These are phyloP conservation scores for Myotisia sp. DNA, from an alignment of 2,329 filamentous ascomycete genomes.

Conservation along the genomic window DNA sequence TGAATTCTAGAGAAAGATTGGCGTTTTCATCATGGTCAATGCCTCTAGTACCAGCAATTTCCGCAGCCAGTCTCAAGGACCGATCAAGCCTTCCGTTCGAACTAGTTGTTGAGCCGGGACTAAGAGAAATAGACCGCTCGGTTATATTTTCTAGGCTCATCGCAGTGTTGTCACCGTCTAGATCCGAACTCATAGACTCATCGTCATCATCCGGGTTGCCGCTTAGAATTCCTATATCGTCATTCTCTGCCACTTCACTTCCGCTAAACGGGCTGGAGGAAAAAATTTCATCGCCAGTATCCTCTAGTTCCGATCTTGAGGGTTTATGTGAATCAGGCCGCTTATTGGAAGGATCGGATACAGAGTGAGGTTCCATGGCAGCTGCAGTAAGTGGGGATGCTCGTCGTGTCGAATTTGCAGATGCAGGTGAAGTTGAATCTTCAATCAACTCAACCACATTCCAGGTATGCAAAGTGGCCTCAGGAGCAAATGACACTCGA, in stretches of 20 bases:
- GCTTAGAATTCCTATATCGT: slow-evolving; percentile 29
- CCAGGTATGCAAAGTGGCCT: slow-evolving; percentile 94
- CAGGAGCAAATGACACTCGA: slow-evolving; percentile 90
- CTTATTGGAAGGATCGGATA: slow-evolving; percentile 20
- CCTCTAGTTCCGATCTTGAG: slow-evolving; percentile 50
- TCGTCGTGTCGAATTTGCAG: slow-evolving; percentile 59
- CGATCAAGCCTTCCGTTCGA: slow-evolving; percentile 65
- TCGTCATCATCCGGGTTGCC: slow-evolving; percentile 33
- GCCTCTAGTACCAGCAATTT: slow-evolving; percentile 58
- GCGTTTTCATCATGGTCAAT: slow-evolving; percentile 43
- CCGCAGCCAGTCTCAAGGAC: slow-evolving; percentile 59
- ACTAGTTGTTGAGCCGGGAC: slow-evolving; percentile 42
- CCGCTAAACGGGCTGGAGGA: slow-evolving; percentile 68
- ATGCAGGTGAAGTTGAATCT: slow-evolving; percentile 65
- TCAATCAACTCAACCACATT: slow-evolving; percentile 82
- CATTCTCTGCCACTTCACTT: slow-evolving; percentile 34
- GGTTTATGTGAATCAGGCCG: slow-evolving; percentile 46
- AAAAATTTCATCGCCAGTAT: slow-evolving; percentile 50
- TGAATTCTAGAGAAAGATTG: slow-evolving; percentile 70
- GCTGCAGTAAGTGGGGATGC: slow-evolving; percentile 43
- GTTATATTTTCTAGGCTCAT: slow-evolving; percentile 73
- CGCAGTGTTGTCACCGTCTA: slow-evolving; percentile 55
- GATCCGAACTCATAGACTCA: slow-evolving; percentile 36
- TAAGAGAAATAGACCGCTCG: slow-evolving; percentile 51
- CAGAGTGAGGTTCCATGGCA: neutral